A percentile compares a stretch with the other conserved stretches of the same genome.
Evolutionary conservation across 768 basidiomycete species (phyloP).

Genomic region (Lyophyllum atratum): DNA sequence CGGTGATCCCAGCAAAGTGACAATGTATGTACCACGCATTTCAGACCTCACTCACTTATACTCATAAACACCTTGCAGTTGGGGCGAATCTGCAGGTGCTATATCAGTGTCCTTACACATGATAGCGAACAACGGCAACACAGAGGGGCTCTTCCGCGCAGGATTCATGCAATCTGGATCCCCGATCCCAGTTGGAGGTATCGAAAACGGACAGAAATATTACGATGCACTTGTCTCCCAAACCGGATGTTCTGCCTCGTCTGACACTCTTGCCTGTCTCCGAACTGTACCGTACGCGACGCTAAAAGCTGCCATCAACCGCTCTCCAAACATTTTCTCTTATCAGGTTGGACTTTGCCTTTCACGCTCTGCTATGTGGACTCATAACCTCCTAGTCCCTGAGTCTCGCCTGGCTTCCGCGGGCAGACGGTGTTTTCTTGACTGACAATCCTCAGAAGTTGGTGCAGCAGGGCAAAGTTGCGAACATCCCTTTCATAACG

Average conservation of each 20-base stretch:
- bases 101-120: constrained; percentile 53
- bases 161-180: constrained; percentile 53
- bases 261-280: constrained; percentile 46
- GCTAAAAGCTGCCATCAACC: constrained; percentile 44
- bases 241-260: constrained; percentile 38
- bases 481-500: constrained; percentile 49
- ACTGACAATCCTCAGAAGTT: constrained; percentile 43
- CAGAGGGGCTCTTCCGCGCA: constrained; percentile 48
- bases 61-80: constrained; percentile 24
- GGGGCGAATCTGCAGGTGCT: constrained; percentile 60
- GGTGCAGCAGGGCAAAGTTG: constrained; percentile 43
- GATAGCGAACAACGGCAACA: constrained; percentile 44
- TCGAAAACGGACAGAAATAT: constrained; percentile 44
- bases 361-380: constrained; percentile 20
- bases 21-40: constrained; percentile 35
- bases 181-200: constrained; percentile 44
- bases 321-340: constrained; percentile 39
- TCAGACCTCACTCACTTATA: constrained; percentile 24
- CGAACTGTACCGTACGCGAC: constrained; percentile 36
- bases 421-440: constrained; percentile 52
- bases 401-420: constrained; percentile 48
- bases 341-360: constrained; percentile 17
- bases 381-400: constrained; percentile 36
- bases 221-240: constrained; percentile 44
- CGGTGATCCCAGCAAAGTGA: constrained; percentile 62